Base-by-base conservation (phyloP, 179 eudicot genomes). In the Camellia oleifera region DNA sequence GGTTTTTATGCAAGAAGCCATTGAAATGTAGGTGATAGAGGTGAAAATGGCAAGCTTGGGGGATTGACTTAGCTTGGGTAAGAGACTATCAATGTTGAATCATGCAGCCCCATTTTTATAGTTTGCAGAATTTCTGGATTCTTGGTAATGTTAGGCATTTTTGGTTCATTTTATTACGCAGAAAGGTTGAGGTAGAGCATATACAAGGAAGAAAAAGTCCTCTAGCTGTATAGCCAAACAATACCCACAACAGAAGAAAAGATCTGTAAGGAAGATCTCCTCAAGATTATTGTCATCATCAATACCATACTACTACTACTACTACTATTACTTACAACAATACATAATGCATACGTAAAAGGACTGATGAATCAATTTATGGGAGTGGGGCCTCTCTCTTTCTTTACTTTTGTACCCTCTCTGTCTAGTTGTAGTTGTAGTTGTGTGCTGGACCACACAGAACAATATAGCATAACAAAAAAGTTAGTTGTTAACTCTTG, bases 341-440 rank as follows among this genome's bases (percentile, higher is more conserved):
- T 86, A 91, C 85, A 85, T 85, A 76, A 82, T 88, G 88, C 85
- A 88, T 90, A 88, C 81, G 71, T 83, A 88, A 84, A 32, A 88
- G 86, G 92, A 90, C 85, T 83, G 89, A 85, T 92, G 91, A 86
- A 86, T 85, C 89, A 81, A 88, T 86, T 85, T 84, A 87, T 83
- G 86, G 77, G 89, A 85, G 90, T 78, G 83, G 86, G 90, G 78
- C 75, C 69, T 60, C 23, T 74, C 23, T 78, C 69, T 60, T 48
- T 74, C 23, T 58, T 20, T 74, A 74, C 66, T 84, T 85, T 78
- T 86, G 89, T 88, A 85, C 86, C 87, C 87, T 83, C 87, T 88
- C 78, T 46, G 77, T 32, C 40, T 32, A 32, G 40, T 32, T 32
- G 40, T 32, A 32, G 40, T 32, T 32, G 40, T 32, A 32, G 40